Evolutionary conservation across 768 basidiomycete genomes (phyloP), one percentile per base, ranked within the genome.

Genomic region (Hypholoma sublateritium): DNA sequence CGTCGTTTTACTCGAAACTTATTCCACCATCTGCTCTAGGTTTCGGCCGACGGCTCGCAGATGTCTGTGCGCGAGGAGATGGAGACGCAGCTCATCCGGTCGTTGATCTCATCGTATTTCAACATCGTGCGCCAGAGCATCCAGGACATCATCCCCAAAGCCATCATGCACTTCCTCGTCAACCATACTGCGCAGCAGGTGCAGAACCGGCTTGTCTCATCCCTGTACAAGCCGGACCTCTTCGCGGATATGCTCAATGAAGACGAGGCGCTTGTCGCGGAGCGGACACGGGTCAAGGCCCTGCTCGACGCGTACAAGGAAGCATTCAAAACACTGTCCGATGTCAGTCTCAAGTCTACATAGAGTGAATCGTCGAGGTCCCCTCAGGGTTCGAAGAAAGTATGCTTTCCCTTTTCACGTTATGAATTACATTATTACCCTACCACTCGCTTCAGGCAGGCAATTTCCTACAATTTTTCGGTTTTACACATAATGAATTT

Each of bases 121-220:
- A 79, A 84, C 57, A 98, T 99, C 68, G 91, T 95, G 21, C 88
- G 97, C 42, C 95, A 98, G 72, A 93, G 89, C 68, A 97, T 99
- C 60, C 93, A 98, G 63, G 97, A 99, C 71, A 81, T 98, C 55
- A 84, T 99, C 17, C 97, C 97, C 34, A 99, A 99, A 74, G 94
- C 95, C 19, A 89, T 97, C 76, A 98, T 98, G 96, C 96, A 98
- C 75, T 85, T 95, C 64, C 82, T 98, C 60, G 96, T 99, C 68
- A 98, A 97, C 74, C 83, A 92, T 68, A 95, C 95, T n/a, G 88
- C 93, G 44, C 91, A 98, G 69, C 91, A 94, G 16, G 93, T 99
- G 22, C 97, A 98, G 74, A 97, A 97, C 70, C 85, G 97, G 19
- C 80, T 99, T 32, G 97, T 99, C n/a, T 84, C 95, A 32, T 80